A percentile compares a stretch with the other conserved stretches of the same genome.
Evolutionary conservation across 805 yeast species (phyloP).

Genomic region (Metschnikowia similis): DNA sequence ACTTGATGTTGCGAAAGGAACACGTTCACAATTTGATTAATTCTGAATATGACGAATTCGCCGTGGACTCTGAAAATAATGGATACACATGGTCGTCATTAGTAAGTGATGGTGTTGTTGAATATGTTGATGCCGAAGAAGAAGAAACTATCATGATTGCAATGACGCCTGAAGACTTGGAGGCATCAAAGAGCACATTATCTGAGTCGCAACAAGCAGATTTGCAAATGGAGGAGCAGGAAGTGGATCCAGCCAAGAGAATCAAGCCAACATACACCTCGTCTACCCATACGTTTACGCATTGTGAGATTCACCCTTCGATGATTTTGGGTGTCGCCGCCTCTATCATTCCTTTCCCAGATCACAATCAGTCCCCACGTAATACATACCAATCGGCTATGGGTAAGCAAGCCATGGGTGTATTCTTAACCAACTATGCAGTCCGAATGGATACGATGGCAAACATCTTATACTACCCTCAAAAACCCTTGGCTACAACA

Average conservation of each 20-base stretch:
- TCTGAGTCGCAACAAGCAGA: conserved; percentile 42
- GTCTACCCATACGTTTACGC: conserved; percentile 80
- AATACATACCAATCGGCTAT: conserved; percentile 98
- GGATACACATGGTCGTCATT: conserved; percentile 79
- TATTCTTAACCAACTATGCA: conserved; percentile 86
- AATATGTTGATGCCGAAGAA: conserved; percentile 97
- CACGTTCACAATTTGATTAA: conserved; percentile 70
- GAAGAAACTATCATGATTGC: conserved; percentile 98
- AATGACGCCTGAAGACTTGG: conserved; percentile 96
- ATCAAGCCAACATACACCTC: conserved; percentile 61
- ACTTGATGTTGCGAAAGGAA: conserved; percentile 77
- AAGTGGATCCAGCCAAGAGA: conserved; percentile 75
- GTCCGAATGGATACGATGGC: conserved; percentile 99
- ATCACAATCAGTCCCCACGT: conserved; percentile 99
- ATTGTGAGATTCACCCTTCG: conserved; percentile 98
- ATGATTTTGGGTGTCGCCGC: conserved; percentile 99
- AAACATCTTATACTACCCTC: conserved; percentile 93
- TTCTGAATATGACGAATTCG: conserved; percentile 60
- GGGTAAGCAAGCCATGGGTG: conserved; percentile 99
- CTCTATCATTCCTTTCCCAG: conserved; percentile 98
- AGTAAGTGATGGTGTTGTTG: conserved; percentile 82
- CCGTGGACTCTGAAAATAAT: conserved; percentile 45
- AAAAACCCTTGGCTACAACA: conserved; percentile 96
- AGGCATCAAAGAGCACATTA: conserved; percentile 47
- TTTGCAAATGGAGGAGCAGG: conserved; percentile 41